Percentiles rank a stretch among this genome's conserved stretches.
Conservation (phyloP, 73 alveolate genomes). For the Paraurostyla sp. region DNA sequence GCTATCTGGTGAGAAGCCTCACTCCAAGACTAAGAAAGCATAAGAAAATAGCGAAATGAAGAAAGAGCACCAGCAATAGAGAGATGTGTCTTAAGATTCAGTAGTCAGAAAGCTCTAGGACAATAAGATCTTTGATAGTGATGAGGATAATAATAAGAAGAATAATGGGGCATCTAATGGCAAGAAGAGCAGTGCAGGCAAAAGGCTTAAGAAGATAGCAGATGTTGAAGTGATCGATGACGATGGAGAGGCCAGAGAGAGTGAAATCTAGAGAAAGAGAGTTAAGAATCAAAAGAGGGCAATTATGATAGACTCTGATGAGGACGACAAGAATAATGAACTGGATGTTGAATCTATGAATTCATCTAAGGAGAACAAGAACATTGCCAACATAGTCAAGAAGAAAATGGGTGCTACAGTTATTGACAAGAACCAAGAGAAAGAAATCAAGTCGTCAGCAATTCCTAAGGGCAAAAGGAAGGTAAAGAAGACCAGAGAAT, state of each 20-base stretch:
- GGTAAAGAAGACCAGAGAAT: conserved; percentile 18
- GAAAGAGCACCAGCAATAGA: neutral
- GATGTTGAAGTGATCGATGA: neutral
- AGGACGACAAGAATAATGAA: conserved; percentile 34
- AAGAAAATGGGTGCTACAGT: neutral
- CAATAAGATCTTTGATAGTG: conserved; percentile 35
- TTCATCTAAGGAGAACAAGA: conserved; percentile 5
- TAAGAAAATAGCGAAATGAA: neutral
- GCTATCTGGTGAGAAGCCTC: conserved; percentile 15
- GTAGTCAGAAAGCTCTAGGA: neutral
- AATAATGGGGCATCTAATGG: neutral
- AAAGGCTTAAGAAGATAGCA: neutral
- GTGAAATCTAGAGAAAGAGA: neutral
- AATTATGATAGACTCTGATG: neutral
- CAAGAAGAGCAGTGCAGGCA: no score
- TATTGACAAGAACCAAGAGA: neutral
- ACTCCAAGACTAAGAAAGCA: neutral
- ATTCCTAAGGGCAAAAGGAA: conserved; percentile 37
- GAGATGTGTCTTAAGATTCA: neutral
- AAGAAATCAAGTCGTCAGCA: neutral
- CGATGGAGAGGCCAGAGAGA: conserved; percentile 12
- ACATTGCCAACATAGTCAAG: neutral
- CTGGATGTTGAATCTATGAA: conserved; percentile 24
- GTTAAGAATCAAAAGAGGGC: neutral
- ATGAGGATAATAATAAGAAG: neutral